These are phyloP conservation scores for Zygotorulaspora danielsina DNA, from an alignment of 805 yeast genomes.

Conservation along the genomic window DNA sequence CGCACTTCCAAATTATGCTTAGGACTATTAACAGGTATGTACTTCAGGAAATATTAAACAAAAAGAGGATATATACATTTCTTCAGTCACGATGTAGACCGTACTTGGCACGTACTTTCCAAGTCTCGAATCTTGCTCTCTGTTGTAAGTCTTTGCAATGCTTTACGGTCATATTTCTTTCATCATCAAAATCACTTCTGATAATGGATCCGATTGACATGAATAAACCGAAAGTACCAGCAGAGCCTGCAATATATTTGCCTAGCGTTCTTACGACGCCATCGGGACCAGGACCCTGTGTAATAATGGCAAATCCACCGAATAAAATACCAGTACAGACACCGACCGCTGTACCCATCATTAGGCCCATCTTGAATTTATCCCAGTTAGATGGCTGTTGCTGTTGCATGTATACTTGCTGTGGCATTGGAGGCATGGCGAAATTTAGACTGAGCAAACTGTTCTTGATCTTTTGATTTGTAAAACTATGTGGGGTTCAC, in stretches of 20 bases:
- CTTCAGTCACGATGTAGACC: constrained; percentile 18
- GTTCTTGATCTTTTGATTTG: too few species aligned
- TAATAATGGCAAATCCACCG: constrained; percentile 87
- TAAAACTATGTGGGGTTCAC: too few species aligned
- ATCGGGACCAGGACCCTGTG: constrained; percentile 96
- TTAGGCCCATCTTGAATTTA: constrained; percentile 95
- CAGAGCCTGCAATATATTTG: constrained; percentile 93
- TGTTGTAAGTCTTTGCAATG: constrained; percentile 25
- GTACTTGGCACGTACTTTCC: constrained; percentile 29
- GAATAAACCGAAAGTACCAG: constrained; percentile 92
- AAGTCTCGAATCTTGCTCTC: constrained; percentile 31
- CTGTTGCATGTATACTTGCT: constrained; percentile 56
- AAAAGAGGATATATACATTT: not conserved
- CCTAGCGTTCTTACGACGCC: constrained; percentile 96
- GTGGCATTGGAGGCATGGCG: constrained; percentile 63
- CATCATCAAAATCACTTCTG: constrained; percentile 57
- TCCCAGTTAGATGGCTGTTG: constrained; percentile 85
- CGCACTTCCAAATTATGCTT: too few species aligned
- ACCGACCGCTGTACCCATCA: constrained; percentile 86
- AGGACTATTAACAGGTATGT: constrained; percentile 16
- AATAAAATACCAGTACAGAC: constrained; percentile 92
- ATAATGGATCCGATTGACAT: constrained; percentile 95
- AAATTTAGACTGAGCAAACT: not conserved
- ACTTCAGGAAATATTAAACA: constrained; percentile 7
- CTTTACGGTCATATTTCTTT: constrained; percentile 16